Evolutionary conservation across 345 rosid species (phyloP).

Genomic region (Eucalyptus cloeziana): DNA sequence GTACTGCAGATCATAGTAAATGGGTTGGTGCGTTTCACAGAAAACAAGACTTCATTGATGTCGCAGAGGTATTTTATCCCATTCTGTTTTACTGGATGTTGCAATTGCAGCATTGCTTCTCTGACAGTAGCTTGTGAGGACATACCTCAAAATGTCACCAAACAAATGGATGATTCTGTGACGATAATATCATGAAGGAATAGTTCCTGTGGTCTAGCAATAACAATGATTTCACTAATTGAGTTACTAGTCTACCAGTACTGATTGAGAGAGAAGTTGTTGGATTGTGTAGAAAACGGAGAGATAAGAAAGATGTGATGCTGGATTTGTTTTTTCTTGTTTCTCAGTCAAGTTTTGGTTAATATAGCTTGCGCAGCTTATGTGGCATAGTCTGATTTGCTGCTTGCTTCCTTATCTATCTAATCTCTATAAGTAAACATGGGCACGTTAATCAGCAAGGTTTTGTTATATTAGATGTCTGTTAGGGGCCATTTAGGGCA

Average conservation of each 20-base stretch:
- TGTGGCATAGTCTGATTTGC: not conserved
- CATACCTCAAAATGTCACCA: not conserved
- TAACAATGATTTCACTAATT: not conserved
- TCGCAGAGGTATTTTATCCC: slow-evolving; percentile 53
- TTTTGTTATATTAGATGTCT: not conserved
- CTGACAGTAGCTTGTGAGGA: not conserved
- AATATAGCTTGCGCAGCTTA: not conserved
- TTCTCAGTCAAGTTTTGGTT: not conserved
- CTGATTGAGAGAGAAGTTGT: not conserved
- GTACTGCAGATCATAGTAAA: slow-evolving; percentile 87
- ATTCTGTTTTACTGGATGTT: not conserved
- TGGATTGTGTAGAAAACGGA: not conserved
- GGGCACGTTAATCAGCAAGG: not conserved
- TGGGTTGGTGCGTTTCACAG: slow-evolving; percentile 78
- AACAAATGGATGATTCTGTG: not conserved
- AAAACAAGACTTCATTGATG: slow-evolving; percentile 89
- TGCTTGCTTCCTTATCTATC: not conserved
- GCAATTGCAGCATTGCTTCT: not conserved
- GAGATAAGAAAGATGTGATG: not conserved
- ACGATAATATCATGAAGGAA: not conserved
- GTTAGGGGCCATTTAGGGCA: not conserved
- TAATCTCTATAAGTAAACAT: not conserved
- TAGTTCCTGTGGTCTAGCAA: not conserved
- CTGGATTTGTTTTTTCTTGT: not conserved
- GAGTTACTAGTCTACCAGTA: not conserved